These are phyloP conservation scores for Moringa oleifera DNA, from an alignment of 345 rosid species.

Conservation along the genomic window DNA sequence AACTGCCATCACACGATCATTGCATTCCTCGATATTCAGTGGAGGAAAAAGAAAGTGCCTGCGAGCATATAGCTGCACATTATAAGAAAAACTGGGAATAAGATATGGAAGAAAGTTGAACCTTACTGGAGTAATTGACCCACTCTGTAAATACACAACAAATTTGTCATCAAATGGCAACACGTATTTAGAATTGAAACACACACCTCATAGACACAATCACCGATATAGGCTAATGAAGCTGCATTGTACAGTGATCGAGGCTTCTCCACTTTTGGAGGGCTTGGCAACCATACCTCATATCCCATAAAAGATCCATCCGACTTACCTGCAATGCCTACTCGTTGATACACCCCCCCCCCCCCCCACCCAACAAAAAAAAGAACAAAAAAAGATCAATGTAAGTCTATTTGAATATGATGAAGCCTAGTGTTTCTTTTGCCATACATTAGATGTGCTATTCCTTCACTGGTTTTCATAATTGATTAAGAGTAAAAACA, in stretches of 20 bases:
- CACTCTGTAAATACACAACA: too few species aligned
- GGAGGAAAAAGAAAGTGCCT: conserved; percentile 87
- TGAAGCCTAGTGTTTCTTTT: too few species aligned
- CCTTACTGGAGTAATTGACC: neutral
- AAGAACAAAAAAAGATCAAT: neutral
- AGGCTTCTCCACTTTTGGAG: conserved; percentile 30
- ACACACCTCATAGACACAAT: conserved; percentile 74
- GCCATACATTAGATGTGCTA: too few species aligned
- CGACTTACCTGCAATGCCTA: neutral
- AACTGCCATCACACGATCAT: conserved; percentile 69
- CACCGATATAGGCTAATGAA: conserved; percentile 41
- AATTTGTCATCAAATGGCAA: neutral
- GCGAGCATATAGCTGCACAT: conserved; percentile 72
- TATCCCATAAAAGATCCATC: conserved; percentile 15
- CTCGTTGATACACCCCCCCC: too few species aligned
- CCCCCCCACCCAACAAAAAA: too few species aligned
- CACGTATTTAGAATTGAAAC: neutral
- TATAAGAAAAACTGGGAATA: conserved; percentile 15
- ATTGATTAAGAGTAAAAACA: too few species aligned
- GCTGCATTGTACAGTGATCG: conserved; percentile 33
- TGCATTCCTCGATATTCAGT: conserved; percentile 67
- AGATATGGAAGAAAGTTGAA: conserved; percentile 2
- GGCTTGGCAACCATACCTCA: conserved; percentile 35
- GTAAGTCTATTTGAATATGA: neutral
- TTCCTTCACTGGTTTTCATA: too few species aligned